These are phyloP conservation scores for Fusarium euwallaceae DNA, from an alignment of 2,329 filamentous ascomycete species.

Conservation along the genomic window DNA sequence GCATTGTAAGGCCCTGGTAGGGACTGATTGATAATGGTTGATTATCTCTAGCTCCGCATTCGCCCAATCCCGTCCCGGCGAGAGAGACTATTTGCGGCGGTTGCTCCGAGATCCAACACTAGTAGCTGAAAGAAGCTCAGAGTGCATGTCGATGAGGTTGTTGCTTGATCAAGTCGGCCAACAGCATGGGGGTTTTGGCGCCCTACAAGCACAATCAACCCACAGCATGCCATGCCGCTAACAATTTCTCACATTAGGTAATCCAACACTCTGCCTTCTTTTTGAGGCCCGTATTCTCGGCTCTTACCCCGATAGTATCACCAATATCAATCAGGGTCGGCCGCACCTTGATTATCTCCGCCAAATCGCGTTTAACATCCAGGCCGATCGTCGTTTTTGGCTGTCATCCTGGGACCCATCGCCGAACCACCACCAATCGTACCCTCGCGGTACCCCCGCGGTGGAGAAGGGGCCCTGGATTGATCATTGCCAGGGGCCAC, in stretches of 20 bases:
- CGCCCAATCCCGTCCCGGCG: background rate
- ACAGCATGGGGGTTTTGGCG: background rate
- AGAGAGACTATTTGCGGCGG: background rate
- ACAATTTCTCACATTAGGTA: background rate
- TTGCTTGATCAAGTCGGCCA: background rate
- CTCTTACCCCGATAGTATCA: background rate
- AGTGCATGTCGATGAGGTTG: background rate
- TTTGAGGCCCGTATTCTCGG: background rate
- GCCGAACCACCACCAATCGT: slow-evolving; percentile 1
- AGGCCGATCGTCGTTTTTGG: slow-evolving; percentile 3
- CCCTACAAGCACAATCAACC: background rate
- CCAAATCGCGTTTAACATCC: background rate
- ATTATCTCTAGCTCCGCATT: slow-evolving; percentile 8
- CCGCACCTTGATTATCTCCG: background rate
- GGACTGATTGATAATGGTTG: slow-evolving; percentile 9
- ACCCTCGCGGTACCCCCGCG: background rate
- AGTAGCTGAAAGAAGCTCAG: background rate
- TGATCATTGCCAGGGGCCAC: slow-evolving; percentile 2
- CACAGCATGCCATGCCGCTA: background rate
- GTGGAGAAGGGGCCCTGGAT: slow-evolving; percentile 7
- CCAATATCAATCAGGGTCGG: background rate
- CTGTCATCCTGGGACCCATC: background rate
- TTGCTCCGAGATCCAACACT: slow-evolving; percentile 4
- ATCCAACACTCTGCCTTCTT: background rate
- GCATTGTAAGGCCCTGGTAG: background rate